Percentiles rank a stretch among this genome's conserved stretches.
Conservation (phyloP, 441 rosid genomes). For the Adansonia madagascariensis region DNA sequence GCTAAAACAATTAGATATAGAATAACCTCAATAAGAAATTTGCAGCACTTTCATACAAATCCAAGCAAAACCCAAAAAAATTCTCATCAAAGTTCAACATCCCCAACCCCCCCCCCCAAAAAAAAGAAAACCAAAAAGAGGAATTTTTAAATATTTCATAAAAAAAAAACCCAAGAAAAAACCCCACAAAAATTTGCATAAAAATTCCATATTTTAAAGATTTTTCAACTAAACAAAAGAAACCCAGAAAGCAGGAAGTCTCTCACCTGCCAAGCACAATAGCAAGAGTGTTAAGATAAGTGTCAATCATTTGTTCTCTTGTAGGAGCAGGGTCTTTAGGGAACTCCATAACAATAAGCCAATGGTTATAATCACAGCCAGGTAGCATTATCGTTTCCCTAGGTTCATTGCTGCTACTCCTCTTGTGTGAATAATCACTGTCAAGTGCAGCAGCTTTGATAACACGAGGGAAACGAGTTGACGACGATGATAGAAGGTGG, state of each 20-base stretch:
- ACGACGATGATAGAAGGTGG: not conserved
- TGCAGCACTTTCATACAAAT: not conserved
- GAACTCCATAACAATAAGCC: conserved; percentile 97
- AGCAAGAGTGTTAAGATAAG: conserved; percentile 88
- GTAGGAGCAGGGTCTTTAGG: conserved; percentile 94
- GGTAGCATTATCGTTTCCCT: conserved; percentile 95
- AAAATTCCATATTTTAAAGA: not conserved
- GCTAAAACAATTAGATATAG: not conserved
- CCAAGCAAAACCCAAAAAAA: not conserved
- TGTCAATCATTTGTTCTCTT: conserved; percentile 93
- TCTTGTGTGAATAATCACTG: conserved; percentile 65
- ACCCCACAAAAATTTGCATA: not conserved
- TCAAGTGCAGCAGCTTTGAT: conserved; percentile 53
- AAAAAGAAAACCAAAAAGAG: not conserved
- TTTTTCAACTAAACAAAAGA: not conserved
- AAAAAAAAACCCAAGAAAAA: not conserved
- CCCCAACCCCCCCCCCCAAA: no score
- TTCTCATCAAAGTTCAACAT: not conserved
- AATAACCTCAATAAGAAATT: not conserved
- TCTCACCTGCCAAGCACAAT: conserved; percentile 82
- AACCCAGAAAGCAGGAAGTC: not conserved
- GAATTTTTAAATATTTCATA: not conserved
- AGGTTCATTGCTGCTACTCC: conserved; percentile 72
- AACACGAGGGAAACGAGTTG: not conserved
- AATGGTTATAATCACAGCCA: conserved; percentile 92